Evolutionary conservation across 2,329 filamentous ascomycete genomes (phyloP), one percentile per base, ranked within the genome.

Genomic region (Exophiala xenobiotica): DNA sequence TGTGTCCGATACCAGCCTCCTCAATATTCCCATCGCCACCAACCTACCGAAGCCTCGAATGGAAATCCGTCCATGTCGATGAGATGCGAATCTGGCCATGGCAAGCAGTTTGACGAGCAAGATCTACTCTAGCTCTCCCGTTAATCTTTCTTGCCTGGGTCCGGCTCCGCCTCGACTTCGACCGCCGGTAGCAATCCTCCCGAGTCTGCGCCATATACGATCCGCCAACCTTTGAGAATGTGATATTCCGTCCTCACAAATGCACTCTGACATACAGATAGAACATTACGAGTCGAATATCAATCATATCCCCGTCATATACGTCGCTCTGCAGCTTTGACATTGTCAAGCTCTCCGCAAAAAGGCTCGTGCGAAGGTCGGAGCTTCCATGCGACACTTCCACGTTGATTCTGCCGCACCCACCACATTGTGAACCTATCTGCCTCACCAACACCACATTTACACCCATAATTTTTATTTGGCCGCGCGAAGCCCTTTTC

Each of bases 401-500:
- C 31, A 45, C 40, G 18, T 43, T 43, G 29, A 29, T 14, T 37
- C 38, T 27, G 37, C 14, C 53, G 49, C 48, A 51, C 24, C 48
- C 35, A 51, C 44, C 53, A 49, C 39, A 22, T 39, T 16, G 48
- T 33, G 53, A 52, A 35, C 48, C 43, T 27, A 20, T 16, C 48
- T 18, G 12, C n/a, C 18, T 31, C 37, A 37, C 26, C 40, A 46
- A 39, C 44, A 55, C 44, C 44, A 40, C 45, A 41, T 31, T 29
- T 9, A 35, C 23, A 18, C 19, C 38, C 31, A 22, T 29, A 38
- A 44, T n/a, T 40, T 45, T 24, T 40, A 22, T 14, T 40, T 20
- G 22, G 38, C 19, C 19, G 38, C n/a, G 22, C 9, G 23, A n/a
- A 24, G 23, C 18, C 31, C 22, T 22, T 23, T 40, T 40, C 38